These are phyloP conservation scores for Nepenthes alata DNA, from an alignment of 179 eudicot genomes.

Conservation along the genomic window DNA sequence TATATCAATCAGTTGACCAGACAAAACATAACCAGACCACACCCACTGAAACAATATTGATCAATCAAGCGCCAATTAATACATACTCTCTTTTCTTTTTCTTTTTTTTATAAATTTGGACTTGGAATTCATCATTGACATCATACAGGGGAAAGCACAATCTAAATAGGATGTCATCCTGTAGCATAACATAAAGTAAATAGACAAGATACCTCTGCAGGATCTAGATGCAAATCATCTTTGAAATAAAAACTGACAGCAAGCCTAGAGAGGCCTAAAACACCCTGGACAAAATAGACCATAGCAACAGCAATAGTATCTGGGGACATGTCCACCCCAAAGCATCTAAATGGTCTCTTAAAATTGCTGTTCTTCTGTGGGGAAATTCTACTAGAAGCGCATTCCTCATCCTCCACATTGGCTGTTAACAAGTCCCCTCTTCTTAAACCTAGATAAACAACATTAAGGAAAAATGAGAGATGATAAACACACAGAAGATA, in stretches of 20 bases:
- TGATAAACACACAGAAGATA: neutral
- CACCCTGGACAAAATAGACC: slow-evolving; percentile 99
- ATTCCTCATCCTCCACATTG: slow-evolving; percentile 27
- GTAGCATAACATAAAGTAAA: neutral
- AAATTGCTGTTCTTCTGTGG: slow-evolving; percentile 30
- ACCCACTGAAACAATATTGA: no score
- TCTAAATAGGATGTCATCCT: neutral
- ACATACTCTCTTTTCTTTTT: neutral
- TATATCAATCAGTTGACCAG: no score
- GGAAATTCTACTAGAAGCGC: slow-evolving; percentile 29
- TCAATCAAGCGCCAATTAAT: neutral
- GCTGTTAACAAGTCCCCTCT: slow-evolving; percentile 33
- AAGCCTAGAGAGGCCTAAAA: slow-evolving; percentile 86
- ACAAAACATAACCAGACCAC: no score
- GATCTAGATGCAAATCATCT: slow-evolving; percentile 95
- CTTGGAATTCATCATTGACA: neutral
- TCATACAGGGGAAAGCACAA: neutral
- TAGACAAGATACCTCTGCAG: slow-evolving; percentile 69
- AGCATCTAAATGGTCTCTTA: slow-evolving; percentile 31
- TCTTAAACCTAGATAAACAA: slow-evolving; percentile 25
- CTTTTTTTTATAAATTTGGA: neutral
- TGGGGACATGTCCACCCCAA: slow-evolving; percentile 90
- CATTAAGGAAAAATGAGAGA: neutral
- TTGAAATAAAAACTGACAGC: slow-evolving; percentile 95
- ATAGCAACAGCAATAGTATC: slow-evolving; percentile 95